These are phyloP conservation scores for Kwoniella bestiolae DNA, from an alignment of 768 basidiomycete genomes.

Conservation along the genomic window DNA sequence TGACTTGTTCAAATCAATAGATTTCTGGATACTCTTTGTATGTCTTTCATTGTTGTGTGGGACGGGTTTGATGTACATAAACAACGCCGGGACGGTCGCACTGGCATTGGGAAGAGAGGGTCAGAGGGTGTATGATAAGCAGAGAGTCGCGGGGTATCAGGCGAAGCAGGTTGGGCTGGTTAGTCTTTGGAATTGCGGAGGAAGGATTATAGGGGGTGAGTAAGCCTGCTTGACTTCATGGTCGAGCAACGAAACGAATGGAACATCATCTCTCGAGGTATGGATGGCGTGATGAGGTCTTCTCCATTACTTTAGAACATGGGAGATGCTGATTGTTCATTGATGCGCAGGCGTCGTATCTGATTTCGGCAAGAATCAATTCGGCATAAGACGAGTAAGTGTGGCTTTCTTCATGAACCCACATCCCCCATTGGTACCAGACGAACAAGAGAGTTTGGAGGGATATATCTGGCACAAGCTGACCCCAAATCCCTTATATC, in stretches of 20 bases:
- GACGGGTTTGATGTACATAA: conserved; percentile 81
- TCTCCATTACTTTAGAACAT: too few species aligned
- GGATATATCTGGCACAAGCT: too few species aligned
- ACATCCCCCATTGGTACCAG: too few species aligned
- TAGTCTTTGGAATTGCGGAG: conserved; percentile 78
- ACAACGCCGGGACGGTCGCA: conserved; percentile 81
- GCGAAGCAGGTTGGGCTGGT: conserved; percentile 81
- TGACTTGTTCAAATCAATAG: conserved; percentile 62
- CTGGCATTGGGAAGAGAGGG: conserved; percentile 65
- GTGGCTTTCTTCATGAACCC: background rate
- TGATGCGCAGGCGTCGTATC: conserved; percentile 51
- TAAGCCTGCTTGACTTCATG: too few species aligned
- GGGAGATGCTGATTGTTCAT: too few species aligned
- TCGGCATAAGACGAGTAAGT: conserved; percentile 47
- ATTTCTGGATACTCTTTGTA: conserved; percentile 70
- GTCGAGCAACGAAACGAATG: too few species aligned
- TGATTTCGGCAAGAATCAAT: conserved; percentile 50
- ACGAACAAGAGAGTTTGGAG: too few species aligned
- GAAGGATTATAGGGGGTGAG: conserved; percentile 74
- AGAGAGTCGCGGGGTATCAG: conserved; percentile 74
- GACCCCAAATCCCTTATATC: background rate
- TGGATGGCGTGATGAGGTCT: too few species aligned
- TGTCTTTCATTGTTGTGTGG: conserved; percentile 69
- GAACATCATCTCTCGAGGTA: too few species aligned
- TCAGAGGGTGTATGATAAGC: conserved; percentile 67